Base-by-base conservation (phyloP, 202 grass and related monocot species). In the Digitaria exilis region DNA sequence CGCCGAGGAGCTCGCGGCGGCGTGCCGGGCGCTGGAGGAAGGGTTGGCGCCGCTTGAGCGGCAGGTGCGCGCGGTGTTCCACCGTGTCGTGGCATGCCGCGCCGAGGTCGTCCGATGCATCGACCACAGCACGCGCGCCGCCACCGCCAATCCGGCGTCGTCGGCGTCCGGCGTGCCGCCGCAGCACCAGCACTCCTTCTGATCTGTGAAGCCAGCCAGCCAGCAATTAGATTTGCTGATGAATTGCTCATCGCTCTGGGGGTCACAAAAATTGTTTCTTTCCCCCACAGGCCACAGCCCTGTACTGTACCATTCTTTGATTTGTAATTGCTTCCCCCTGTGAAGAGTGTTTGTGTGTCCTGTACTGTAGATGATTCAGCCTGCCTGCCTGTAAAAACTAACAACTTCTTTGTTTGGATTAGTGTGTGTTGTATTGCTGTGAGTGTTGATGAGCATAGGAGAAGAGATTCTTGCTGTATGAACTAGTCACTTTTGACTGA, bases 51-150 rank as follows among this genome's bases (percentile, higher is more conserved):
- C 96, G 4, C 80, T 95, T 12, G 96, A 98, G 73, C 73, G 87
- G 45, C 89, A 95, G 89, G 89, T 98, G 57, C 89, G 96, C 73
- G 70, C 78, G 0, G 96, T 98, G 41, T 98, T 98, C 86, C 96
- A 98, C 75, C 67, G 89, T 65, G 75, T 95, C 3, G 93, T 98
- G 15, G 85, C 87, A 21, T 87, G 81, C 80, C 90, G 93, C 22
- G 73, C 75, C 2, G 92, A 93, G 73, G 83, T 95, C 50, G 63
- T 98, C 55, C 73, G 80, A 5, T 87, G 71, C 80, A 78, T 93
- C 17, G 93, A 90, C 46, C 86, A 86, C 72, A 87, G 74, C 89
- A 29, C 88, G 51, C 87, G 85, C 84, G 57, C 63, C 14, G 21
- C 65, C 21, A 67, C 24, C 57, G 17, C 45, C 37, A 65, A 65